These are phyloP conservation scores for Dactylorhiza incarnata DNA, from an alignment of 106 monocot species.

Conservation along the genomic window DNA sequence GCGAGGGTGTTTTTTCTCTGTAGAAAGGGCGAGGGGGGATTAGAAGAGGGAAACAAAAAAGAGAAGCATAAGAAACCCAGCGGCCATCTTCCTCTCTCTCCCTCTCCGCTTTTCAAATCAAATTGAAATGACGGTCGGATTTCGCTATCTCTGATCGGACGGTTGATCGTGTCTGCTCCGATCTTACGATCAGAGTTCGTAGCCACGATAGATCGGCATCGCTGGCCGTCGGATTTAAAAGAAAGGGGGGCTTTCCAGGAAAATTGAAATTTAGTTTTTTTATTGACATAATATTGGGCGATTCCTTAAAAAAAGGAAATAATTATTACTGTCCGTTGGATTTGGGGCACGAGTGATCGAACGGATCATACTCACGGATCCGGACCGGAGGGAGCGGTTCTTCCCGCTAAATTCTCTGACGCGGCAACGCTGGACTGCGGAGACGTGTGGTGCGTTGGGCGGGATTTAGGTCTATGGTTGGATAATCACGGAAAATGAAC, in stretches of 20 bases:
- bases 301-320: too few relatives aligned
- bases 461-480: too few relatives aligned
- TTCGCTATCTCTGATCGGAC: neutral
- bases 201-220: neutral
- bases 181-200: conserved; percentile 13
- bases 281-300: too few relatives aligned
- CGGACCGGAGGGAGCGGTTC: too few relatives aligned
- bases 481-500: too few relatives aligned
- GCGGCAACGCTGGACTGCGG: too few relatives aligned
- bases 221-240: conserved; percentile 1
- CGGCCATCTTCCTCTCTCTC: conserved; percentile 9
- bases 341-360: too few relatives aligned
- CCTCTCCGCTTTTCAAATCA: conserved; percentile 24
- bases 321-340: too few relatives aligned
- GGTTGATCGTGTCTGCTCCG: neutral
- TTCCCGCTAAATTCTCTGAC: too few relatives aligned
- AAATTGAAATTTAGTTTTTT: too few relatives aligned
- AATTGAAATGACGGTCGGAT: conserved; percentile 19
- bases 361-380: too few relatives aligned
- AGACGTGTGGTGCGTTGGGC: too few relatives aligned
- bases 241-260: neutral
- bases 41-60: neutral
- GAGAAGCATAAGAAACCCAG: neutral
- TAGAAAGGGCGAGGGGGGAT: neutral
- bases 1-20: neutral